These are phyloP conservation scores for Epicoccum nigrum DNA, from an alignment of 2,329 filamentous ascomycete species.

Conservation along the genomic window DNA sequence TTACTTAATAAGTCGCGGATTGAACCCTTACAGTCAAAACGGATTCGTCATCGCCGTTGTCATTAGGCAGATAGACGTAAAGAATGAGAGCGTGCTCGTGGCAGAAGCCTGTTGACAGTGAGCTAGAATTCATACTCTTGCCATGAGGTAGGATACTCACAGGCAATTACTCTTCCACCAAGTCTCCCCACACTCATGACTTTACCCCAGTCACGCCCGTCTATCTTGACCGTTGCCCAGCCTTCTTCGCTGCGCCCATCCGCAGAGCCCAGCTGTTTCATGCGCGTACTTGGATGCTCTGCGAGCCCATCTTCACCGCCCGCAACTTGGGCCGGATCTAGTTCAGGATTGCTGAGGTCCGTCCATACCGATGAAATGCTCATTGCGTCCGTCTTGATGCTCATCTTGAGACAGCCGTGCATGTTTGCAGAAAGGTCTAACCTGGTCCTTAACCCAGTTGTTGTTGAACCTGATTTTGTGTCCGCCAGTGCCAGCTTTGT, in stretches of 20 bases:
- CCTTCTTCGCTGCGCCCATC: constrained; percentile 74
- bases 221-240: constrained; percentile 89
- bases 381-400: constrained; percentile 81
- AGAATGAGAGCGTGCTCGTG: constrained; percentile 80
- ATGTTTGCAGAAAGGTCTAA: constrained; percentile 92
- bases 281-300: constrained; percentile 81
- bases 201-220: constrained; percentile 91
- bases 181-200: constrained; percentile 92
- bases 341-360: constrained; percentile 81
- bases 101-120: constrained; percentile 63
- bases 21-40: constrained; percentile 69
- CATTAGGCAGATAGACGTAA: constrained; percentile 80
- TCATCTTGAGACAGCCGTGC: constrained; percentile 83
- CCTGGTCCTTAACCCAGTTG: constrained; percentile 54
- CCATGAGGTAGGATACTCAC: constrained; percentile 54
- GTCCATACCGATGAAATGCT: constrained; percentile 87
- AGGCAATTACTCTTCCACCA: constrained; percentile 91
- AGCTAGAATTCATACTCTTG: constrained; percentile 8
- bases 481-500: constrained; percentile 71
- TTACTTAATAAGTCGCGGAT: not conserved
- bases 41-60: constrained; percentile 72
- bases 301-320: constrained; percentile 69
- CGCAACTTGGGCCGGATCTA: constrained; percentile 77
- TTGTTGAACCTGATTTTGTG: constrained; percentile 45
- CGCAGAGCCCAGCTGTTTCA: constrained; percentile 64